Conservation (phyloP, 78 protist species). For the Dictyostelium capitatum region DNA sequence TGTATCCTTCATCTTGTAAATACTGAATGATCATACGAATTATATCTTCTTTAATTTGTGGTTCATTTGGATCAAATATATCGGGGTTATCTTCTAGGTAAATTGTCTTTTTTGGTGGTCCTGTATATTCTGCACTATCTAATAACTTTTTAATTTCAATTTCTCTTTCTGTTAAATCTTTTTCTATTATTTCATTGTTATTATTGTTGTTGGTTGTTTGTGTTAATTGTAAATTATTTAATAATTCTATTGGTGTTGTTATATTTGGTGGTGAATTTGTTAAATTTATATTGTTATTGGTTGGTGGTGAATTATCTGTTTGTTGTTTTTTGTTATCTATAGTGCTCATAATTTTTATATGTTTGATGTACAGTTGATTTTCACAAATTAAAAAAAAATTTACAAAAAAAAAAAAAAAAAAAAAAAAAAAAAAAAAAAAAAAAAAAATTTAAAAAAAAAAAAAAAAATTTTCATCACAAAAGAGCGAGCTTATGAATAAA, state of each 20-base stretch:
- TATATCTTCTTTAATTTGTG: slow-evolving; percentile 83
- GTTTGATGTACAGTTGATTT: too few relatives aligned
- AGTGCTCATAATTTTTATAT: too few relatives aligned
- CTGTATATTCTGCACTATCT: slow-evolving; percentile 51
- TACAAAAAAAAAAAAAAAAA: neutral
- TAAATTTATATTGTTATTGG: neutral
- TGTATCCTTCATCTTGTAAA: slow-evolving; percentile 89
- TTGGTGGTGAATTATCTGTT: neutral
- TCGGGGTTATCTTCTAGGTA: slow-evolving; percentile 54
- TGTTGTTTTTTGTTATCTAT: neutral
- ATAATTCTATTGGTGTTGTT: neutral
- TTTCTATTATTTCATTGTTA: neutral
- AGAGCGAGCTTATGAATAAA: too few relatives aligned
- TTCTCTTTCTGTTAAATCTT: slow-evolving; percentile 44
- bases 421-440: neutral
- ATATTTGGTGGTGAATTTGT: neutral
- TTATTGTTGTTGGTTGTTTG: neutral
- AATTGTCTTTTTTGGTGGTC: slow-evolving; percentile 65
- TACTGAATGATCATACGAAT: slow-evolving; percentile 86
- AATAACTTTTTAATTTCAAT: slow-evolving; percentile 33
- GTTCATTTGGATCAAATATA: slow-evolving; percentile 59
- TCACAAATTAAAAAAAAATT: neutral
- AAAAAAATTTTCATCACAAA: too few relatives aligned
- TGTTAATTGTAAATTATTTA: neutral
- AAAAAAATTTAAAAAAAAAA: too few relatives aligned